Evolutionary conservation across 2,329 filamentous ascomycete species (phyloP).

Genomic region (Exophiala alcalophila): DNA sequence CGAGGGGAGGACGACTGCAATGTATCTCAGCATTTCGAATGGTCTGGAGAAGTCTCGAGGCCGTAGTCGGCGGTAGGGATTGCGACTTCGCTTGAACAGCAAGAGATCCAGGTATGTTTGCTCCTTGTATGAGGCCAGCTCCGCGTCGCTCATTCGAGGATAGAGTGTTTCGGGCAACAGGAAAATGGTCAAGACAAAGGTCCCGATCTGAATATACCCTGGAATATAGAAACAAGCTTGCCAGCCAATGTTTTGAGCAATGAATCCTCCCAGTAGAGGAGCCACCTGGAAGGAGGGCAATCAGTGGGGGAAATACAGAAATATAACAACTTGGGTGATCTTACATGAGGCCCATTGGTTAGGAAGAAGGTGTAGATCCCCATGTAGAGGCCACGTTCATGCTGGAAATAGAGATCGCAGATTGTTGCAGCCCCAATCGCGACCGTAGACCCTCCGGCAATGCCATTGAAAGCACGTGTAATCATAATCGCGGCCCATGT

Average conservation of each 20-base stretch:
- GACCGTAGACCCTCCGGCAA: conserved; percentile 35
- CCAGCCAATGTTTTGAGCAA: conserved; percentile 23
- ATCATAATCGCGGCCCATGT: conserved; percentile 25
- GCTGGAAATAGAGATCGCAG: conserved; percentile 60
- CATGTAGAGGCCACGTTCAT: conserved; percentile 26
- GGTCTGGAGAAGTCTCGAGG: conserved; percentile 28
- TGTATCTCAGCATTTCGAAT: conserved; percentile 32
- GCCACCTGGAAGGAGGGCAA: no score
- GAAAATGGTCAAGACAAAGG: conserved; percentile 22
- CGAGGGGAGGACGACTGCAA: conserved; percentile 27
- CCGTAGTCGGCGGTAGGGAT: conserved; percentile 8
- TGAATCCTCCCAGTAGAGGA: no score
- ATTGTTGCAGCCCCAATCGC: conserved; percentile 60
- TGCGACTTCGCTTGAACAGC: not conserved
- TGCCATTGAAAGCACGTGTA: conserved; percentile 22
- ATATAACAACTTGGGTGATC: no score
- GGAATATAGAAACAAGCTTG: conserved; percentile 22
- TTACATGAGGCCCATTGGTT: conserved; percentile 32
- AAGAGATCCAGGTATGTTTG: not conserved
- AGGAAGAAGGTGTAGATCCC: conserved; percentile 26
- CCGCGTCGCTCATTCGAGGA: conserved; percentile 11
- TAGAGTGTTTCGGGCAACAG: conserved; percentile 16
- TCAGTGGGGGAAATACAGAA: no score
- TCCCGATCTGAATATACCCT: conserved; percentile 14
- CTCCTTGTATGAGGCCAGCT: not conserved